Percentiles rank a stretch among this genome's conserved stretches.
Conservation (phyloP, 805 yeast species). For the Spathaspora arborariae region DNA sequence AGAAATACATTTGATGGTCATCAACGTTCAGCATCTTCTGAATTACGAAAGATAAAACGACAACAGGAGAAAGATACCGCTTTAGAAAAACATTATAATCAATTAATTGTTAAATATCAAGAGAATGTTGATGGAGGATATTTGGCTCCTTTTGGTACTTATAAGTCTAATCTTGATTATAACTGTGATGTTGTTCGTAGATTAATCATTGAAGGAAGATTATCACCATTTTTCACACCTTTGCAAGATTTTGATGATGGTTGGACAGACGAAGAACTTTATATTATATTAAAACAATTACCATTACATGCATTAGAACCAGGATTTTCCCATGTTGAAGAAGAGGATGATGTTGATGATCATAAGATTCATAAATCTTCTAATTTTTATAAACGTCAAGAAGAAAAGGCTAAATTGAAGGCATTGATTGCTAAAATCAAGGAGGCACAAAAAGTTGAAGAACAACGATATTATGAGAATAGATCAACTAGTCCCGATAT, state of each 20-base stretch:
- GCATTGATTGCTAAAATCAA: constrained; percentile 29
- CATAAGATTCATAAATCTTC: constrained; percentile 52
- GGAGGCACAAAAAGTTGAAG: constrained; percentile 31
- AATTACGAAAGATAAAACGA: constrained; percentile 18
- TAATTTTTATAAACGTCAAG: constrained; percentile 45
- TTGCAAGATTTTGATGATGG: constrained; percentile 69
- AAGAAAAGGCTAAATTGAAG: constrained; percentile 44
- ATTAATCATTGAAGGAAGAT: constrained; percentile 60
- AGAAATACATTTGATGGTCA: constrained; percentile 15
- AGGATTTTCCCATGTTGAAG: constrained; percentile 49
- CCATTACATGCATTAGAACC: constrained; percentile 56
- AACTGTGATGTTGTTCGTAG: constrained; percentile 68
- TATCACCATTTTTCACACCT: constrained; percentile 92
- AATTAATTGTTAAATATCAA: constrained; percentile 54
- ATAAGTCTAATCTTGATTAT: constrained; percentile 72
- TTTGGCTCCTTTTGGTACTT: constrained; percentile 88
- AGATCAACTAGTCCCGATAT: constrained; percentile 19
- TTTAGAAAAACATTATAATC: constrained; percentile 52
- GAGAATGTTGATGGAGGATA: constrained; percentile 93
- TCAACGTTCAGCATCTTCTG: constrained; percentile 12
- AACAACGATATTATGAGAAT: constrained; percentile 28
- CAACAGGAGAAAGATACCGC: constrained; percentile 53
- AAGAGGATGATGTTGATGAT: constrained; percentile 64
- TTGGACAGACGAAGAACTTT: constrained; percentile 71
- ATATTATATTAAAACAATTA: constrained; percentile 43